Base-by-base conservation (phyloP, 1,139 yeast species). In the Zhuliangozyma parablackwelliae region DNA sequence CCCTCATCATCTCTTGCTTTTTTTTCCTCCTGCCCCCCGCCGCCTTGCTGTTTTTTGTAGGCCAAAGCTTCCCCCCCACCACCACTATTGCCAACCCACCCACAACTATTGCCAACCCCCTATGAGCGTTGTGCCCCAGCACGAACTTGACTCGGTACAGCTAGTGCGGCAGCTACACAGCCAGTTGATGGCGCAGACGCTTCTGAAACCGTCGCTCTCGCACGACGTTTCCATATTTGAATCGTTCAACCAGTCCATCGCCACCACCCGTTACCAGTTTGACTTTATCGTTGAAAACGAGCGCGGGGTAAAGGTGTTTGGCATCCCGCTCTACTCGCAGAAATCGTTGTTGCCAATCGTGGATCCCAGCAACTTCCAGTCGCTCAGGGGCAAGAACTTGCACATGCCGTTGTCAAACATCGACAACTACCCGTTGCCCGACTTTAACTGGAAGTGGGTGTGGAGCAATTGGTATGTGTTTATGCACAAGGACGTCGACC, bases 391-490 rank as follows among this genome's bases (percentile, higher is more conserved):
- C 4, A 45, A 46, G 11, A 47, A 49, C 29, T 56, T 69, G 11
- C 47, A 48, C 16, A 46, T 67, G 10, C 50, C 61, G 8, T 53
- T 59, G 36, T 56, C 62, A 38, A 51, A 57, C 13, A 43, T 78
- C 21, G 51, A 55, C 10, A 63, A 75, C 39, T 75, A 68, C 39
- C 80, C 85, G 1, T 62, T 82, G 13, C 92, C 94, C 0, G 86
- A 80, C 43, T 62, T 75, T 30, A 57, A 70, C 36, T 84, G 92
- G 94, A 57, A 59, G 39, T 84, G 94, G 94, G 54, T 61, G 21
- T 84, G 94, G 94, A 67, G 69, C 28, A 57, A 65, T 25, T 84
- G 92, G 94, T 80, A 80, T 49, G 78, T 82, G 9, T 69, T 82
- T 45, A 83, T 83, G 94, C 61, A 75, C 26, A 69, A 72, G 32